Evolutionary conservation across 2,329 filamentous ascomycete genomes (phyloP).

Genomic region (Exophiala viscosa): DNA sequence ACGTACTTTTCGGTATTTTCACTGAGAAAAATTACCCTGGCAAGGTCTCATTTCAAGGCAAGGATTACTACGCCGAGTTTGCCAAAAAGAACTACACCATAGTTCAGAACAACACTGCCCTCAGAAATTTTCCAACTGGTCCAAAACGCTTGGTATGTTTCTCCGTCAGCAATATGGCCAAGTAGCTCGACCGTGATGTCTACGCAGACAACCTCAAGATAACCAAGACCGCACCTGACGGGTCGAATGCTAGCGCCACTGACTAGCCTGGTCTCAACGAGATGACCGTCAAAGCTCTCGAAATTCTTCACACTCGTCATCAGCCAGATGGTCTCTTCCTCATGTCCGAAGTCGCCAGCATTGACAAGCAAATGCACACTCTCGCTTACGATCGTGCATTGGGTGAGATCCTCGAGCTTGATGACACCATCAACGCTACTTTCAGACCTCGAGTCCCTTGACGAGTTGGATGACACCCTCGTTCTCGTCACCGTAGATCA

Average conservation of each 20-base stretch:
- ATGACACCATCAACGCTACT: slow-evolving; percentile 76
- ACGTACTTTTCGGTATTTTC: slow-evolving; percentile 78
- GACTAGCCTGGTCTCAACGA: slow-evolving; percentile 82
- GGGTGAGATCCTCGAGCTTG: slow-evolving; percentile 78
- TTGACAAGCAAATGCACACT: slow-evolving; percentile 86
- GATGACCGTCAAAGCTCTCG: slow-evolving; percentile 83
- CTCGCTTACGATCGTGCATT: slow-evolving; percentile 83
- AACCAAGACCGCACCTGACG: slow-evolving; percentile 66
- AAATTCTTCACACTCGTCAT: slow-evolving; percentile 66
- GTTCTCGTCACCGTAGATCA: slow-evolving; percentile 82
- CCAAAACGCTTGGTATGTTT: slow-evolving; percentile 77
- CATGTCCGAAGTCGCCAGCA: slow-evolving; percentile 80
- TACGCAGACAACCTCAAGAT: slow-evolving; percentile 66
- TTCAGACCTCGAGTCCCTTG: slow-evolving; percentile 64
- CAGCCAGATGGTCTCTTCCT: slow-evolving; percentile 75
- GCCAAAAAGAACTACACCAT: slow-evolving; percentile 68
- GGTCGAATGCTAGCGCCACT: slow-evolving; percentile 59
- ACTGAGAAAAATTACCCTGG: slow-evolving; percentile 74
- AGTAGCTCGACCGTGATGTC: slow-evolving; percentile 73
- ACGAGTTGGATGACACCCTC: slow-evolving; percentile 69
- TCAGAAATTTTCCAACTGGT: slow-evolving; percentile 56
- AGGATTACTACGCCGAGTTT: slow-evolving; percentile 71
- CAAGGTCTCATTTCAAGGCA: slow-evolving; percentile 61
- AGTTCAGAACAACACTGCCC: slow-evolving; percentile 69
- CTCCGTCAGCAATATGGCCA: slow-evolving; percentile 68